Conservation (phyloP, 208 protist genomes). For the Novymonas esmeraldas region DNA sequence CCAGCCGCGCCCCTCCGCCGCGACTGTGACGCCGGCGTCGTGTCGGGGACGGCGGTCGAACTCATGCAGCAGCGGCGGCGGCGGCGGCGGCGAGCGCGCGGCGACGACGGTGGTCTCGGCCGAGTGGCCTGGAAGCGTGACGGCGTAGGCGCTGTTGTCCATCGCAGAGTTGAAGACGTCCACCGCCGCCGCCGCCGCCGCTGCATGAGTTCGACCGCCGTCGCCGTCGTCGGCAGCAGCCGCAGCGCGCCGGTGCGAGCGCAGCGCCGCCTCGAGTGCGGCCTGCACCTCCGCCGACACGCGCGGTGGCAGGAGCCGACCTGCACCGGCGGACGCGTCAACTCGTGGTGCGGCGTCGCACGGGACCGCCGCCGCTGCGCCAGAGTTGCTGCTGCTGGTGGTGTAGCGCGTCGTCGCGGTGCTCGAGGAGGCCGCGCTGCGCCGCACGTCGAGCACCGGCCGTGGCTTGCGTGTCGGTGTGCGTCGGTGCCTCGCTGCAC, state of each 20-base stretch:
- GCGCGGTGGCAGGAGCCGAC: constrained; percentile 12
- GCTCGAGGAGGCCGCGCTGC: constrained; percentile 8
- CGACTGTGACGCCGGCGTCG: no score
- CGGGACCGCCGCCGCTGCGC: background rate
- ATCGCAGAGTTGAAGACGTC: background rate
- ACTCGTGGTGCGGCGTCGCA: background rate
- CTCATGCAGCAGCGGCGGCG: no score
- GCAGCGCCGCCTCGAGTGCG: constrained; percentile 16
- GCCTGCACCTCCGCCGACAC: constrained; percentile 19
- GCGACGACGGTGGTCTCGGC: background rate
- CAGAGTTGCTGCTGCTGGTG: background rate
- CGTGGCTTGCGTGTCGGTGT: constrained; percentile 8
- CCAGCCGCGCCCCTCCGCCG: no score
- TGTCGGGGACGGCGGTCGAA: no score
- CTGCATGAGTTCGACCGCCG: background rate
- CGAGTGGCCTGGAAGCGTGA: constrained; percentile 12
- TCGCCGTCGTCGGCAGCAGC: no score
- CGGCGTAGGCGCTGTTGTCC: constrained; percentile 9
- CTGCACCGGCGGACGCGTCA: background rate
- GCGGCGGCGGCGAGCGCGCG: background rate
- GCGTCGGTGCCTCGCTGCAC: no score
- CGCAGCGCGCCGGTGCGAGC: constrained; percentile 7
- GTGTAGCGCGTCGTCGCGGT: constrained; percentile 33
- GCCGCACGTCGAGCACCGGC: constrained; percentile 24
- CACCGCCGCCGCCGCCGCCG: background rate